Conservation (phyloP, 2,329 filamentous ascomycete species). For the Hirsutella minnesotensis region DNA sequence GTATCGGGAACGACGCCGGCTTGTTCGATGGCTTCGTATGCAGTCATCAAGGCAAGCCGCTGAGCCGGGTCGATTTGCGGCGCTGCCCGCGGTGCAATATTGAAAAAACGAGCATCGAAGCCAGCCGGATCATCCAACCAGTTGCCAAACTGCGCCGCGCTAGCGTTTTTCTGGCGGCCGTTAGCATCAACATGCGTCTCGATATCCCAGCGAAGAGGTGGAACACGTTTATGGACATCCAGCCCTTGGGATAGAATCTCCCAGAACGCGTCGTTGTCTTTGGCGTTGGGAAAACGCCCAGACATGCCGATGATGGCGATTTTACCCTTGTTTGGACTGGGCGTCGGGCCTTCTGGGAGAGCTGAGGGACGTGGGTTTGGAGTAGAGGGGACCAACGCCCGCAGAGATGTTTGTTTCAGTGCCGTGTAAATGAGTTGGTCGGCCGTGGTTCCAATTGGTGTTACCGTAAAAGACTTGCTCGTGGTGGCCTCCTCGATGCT, state of each 20-base stretch:
- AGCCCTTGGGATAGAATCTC: constrained; percentile 51
- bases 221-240: constrained; percentile 48
- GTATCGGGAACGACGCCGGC: constrained; percentile 50
- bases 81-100: constrained; percentile 59
- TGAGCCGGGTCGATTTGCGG: constrained; percentile 51
- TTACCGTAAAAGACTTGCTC: constrained; percentile 1
- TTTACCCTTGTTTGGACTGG: neutral
- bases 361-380: constrained; percentile 2
- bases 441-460: constrained; percentile 2
- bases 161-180: constrained; percentile 52
- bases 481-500: neutral
- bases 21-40: constrained; percentile 58
- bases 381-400: constrained; percentile 26
- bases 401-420: constrained; percentile 3
- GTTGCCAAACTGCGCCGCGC: constrained; percentile 18
- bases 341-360: neutral
- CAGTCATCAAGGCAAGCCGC: constrained; percentile 50
- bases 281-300: constrained; percentile 50
- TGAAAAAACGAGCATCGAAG: constrained; percentile 61
- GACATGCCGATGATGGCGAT: constrained; percentile 53
- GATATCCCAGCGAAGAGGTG: constrained; percentile 47
- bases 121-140: constrained; percentile 52
- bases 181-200: constrained; percentile 49
- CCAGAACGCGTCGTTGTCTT: constrained; percentile 50
- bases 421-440: constrained; percentile 4